Evolutionary conservation across 2,329 filamentous ascomycete genomes (phyloP).

Genomic region (Helicocarpus griseus): DNA sequence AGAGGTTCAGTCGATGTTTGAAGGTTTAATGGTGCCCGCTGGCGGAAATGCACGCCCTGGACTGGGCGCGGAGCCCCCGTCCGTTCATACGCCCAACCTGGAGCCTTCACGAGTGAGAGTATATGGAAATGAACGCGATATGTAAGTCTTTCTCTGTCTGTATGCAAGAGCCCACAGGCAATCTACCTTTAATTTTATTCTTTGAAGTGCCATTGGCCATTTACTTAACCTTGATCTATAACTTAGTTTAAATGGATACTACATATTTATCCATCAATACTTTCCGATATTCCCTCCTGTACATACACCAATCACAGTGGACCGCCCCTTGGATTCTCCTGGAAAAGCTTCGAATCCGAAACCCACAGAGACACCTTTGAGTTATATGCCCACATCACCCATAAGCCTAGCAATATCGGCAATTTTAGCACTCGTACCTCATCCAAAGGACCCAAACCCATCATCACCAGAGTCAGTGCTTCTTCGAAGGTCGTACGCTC

Average conservation of each 20-base stretch:
- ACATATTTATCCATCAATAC: slow-evolving; percentile 37
- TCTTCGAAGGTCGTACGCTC: slow-evolving; percentile 30
- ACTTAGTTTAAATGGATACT: slow-evolving; percentile 37
- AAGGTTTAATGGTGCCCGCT: slow-evolving; percentile 23
- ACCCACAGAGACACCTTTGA: slow-evolving; percentile 20
- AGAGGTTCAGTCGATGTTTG: slow-evolving; percentile 30
- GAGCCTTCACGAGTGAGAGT: slow-evolving; percentile 25
- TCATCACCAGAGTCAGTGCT: slow-evolving; percentile 25
- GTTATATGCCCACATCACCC: slow-evolving; percentile 33
- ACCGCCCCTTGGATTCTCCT: slow-evolving; percentile 25
- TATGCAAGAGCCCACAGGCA: neutral
- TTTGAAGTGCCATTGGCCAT: neutral
- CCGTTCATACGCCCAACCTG: slow-evolving; percentile 15
- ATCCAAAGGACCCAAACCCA: slow-evolving; percentile 29
- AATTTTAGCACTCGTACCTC: slow-evolving; percentile 34
- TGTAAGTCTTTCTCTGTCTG: slow-evolving; percentile 21
- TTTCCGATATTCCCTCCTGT: slow-evolving; percentile 36
- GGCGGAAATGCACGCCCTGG: slow-evolving; percentile 17
- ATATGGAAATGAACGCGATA: slow-evolving; percentile 32
- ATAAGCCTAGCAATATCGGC: slow-evolving; percentile 35
- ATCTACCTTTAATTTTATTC: neutral
- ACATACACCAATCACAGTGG: slow-evolving; percentile 18
- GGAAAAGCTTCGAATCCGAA: slow-evolving; percentile 22
- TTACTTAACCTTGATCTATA: slow-evolving; percentile 12
- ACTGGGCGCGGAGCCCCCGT: slow-evolving; percentile 21